Base-by-base conservation (phyloP, 1,284 basidiomycete genomes). In the Puccinia brachypodii region DNA sequence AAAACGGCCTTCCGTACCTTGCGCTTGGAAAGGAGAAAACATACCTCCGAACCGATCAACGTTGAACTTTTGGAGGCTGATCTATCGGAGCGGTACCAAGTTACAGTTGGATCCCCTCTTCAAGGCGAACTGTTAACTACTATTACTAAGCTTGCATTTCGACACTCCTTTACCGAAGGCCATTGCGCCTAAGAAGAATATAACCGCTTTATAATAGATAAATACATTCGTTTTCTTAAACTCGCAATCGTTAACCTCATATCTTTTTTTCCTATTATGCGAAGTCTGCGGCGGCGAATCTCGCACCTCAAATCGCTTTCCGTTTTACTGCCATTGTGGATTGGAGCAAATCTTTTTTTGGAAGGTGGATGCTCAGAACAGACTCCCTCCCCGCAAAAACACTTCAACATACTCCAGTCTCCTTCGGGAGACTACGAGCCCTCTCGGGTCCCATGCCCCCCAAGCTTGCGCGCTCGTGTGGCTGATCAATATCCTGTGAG, bases 401-500 rank as follows among this genome's bases (percentile, higher is more conserved):
- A 64, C 33, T 64, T 64, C 50, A 40, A 28, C 3, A 22, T 62
- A 9, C 56, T 66, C 56, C 28, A 73, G 14, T 73, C 77, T 60
- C 69, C 77, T 44, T 72, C 77, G 25, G 69, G 77, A 60, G 36
- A 60, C 56, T 80, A 80, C 44, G 77, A 69, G 22, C 77, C 77
- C 33, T 53, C 38, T 28, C 16, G 25, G 14, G 64, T 80, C 42
- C n/a, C 14, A 3, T 80, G 77, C 38, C 77, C 77, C 7, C 62
- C 50, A 16, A 56, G 69, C n/a, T 62, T 80, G 11, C 50, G 40
- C 3, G 69, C 73, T 73, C 76, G 76, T 64, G 47, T 56, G 13
- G 62, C 76, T 28, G 66, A 78, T 50, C 64, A 69, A 60, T 78
- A 78, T 69, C 76, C 76, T 31, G 76, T 78, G 31, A 53, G 76